Conservation (phyloP, 148 eudicot species). For the Linanthus parryae region DNA sequence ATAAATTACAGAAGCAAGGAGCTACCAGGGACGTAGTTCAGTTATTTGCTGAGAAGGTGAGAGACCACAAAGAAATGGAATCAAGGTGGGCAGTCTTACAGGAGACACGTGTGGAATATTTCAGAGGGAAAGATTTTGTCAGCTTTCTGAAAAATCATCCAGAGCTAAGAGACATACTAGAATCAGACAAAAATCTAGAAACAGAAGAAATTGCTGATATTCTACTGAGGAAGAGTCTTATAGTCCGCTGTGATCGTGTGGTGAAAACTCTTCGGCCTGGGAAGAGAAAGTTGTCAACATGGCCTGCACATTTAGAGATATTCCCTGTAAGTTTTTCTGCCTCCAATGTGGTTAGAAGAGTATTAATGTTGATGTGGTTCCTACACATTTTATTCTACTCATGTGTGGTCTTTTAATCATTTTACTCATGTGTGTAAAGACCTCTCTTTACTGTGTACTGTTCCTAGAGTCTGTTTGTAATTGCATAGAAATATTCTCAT, state of each 20-base stretch:
- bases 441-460: no score
- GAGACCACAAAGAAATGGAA: slow-evolving; percentile 86
- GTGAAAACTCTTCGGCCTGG: slow-evolving; percentile 95
- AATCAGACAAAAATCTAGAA: slow-evolving; percentile 60
- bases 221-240: slow-evolving; percentile 69
- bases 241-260: slow-evolving; percentile 95
- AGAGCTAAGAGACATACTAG: slow-evolving; percentile 77
- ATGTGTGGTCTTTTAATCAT: no score
- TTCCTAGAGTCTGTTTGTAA: no score
- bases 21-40: slow-evolving; percentile 70
- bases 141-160: slow-evolving; percentile 75
- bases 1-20: slow-evolving; percentile 63
- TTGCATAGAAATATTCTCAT: no score
- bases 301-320: slow-evolving; percentile 98
- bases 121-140: slow-evolving; percentile 92
- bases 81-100: slow-evolving; percentile 98
- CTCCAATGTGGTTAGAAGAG: background rate
- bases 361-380: no score
- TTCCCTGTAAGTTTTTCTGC: slow-evolving; percentile 52
- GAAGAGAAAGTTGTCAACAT: slow-evolving; percentile 89
- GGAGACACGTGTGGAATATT: slow-evolving; percentile 97
- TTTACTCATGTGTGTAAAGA: no score
- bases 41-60: slow-evolving; percentile 89
- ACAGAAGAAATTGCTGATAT: slow-evolving; percentile 75
- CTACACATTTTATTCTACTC: no score